A percentile compares a stretch with the other conserved stretches of the same genome.
These are phyloP conservation scores for Aspergillus fischeri DNA, from an alignment of 2,329 filamentous ascomycete genomes.

Conservation along the genomic window DNA sequence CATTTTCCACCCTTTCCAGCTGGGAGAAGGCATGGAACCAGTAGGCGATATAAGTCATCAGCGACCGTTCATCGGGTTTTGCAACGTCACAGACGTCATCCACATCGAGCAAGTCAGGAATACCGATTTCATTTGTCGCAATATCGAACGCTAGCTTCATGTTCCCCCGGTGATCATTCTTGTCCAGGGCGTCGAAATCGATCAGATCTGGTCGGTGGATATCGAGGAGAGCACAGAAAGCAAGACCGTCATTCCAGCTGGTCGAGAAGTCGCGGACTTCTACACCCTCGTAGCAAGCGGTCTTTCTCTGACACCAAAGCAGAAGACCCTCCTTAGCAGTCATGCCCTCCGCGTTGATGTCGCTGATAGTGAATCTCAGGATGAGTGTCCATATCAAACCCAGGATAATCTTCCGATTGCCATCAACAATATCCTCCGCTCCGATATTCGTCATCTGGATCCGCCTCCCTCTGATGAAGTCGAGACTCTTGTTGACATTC, in stretches of 20 bases:
- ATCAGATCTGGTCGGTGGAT: slow-evolving; percentile 97
- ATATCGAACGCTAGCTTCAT: slow-evolving; percentile 99
- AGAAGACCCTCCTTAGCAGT: slow-evolving; percentile 94
- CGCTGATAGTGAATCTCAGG: slow-evolving; percentile 94
- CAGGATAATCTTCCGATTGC: slow-evolving; percentile 94
- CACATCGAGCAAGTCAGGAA: slow-evolving; percentile 90
- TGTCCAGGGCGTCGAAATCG: slow-evolving; percentile 92
- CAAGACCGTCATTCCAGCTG: slow-evolving; percentile 96
- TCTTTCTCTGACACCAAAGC: slow-evolving; percentile 97
- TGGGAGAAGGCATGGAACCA: slow-evolving; percentile 99
- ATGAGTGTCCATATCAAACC: slow-evolving; percentile 98
- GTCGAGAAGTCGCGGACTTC: slow-evolving; percentile 90
- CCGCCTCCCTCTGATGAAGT: slow-evolving; percentile 84
- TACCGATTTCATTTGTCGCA: slow-evolving; percentile 92
- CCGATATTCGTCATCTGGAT: slow-evolving; percentile 99
- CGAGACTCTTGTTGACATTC: slow-evolving; percentile 92
- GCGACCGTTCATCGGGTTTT: slow-evolving; percentile 89
- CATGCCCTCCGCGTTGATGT: slow-evolving; percentile 97
- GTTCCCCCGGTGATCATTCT: slow-evolving; percentile 88
- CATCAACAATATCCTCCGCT: slow-evolving; percentile 96
- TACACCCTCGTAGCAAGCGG: slow-evolving; percentile 95
- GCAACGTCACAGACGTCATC: slow-evolving; percentile 97
- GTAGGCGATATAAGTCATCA: slow-evolving; percentile 99
- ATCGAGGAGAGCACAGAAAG: slow-evolving; percentile 92
- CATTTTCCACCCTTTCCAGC: slow-evolving; percentile 98